Conservation (phyloP, 768 basidiomycete species). For the Suillus clintonianus region DNA sequence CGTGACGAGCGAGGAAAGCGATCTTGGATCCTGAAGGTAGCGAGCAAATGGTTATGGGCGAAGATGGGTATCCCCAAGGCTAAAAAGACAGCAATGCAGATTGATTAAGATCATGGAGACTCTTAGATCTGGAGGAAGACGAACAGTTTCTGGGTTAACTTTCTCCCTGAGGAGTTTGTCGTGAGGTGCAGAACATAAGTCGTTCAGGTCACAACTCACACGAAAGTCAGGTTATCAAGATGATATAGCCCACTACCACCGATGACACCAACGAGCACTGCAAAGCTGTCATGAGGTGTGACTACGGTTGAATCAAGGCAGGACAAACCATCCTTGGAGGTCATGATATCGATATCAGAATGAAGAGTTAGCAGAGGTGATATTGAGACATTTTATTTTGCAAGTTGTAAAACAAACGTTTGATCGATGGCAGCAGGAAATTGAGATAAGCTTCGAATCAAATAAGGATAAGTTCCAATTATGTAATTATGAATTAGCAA, state of each 20-base stretch:
- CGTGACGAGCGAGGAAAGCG: conserved; percentile 93
- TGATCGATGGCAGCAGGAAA: background rate
- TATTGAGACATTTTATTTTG: background rate
- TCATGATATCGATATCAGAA: background rate
- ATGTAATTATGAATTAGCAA: no score
- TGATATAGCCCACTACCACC: conserved; percentile 93
- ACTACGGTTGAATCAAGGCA: no score
- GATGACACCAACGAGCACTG: conserved; percentile 86
- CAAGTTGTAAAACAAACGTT: background rate
- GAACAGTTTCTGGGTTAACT: conserved; percentile 80
- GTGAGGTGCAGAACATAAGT: background rate
- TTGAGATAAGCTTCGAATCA: background rate
- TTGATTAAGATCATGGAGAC: background rate
- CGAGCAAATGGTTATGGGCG: conserved; percentile 89
- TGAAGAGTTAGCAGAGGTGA: background rate
- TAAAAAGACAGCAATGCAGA: conserved; percentile 28
- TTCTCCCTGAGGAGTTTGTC: conserved; percentile 52
- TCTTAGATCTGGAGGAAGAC: conserved; percentile 22
- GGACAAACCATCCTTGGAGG: background rate
- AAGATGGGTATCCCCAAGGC: conserved; percentile 94
- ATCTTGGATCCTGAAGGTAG: conserved; percentile 78
- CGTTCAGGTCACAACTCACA: conserved; percentile 55
- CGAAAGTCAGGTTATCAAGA: conserved; percentile 84
- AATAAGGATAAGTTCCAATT: no score
- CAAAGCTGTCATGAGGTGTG: background rate